Evolutionary conservation across 306 rosid genomes (phyloP).

Genomic region (Malus asiatica): DNA sequence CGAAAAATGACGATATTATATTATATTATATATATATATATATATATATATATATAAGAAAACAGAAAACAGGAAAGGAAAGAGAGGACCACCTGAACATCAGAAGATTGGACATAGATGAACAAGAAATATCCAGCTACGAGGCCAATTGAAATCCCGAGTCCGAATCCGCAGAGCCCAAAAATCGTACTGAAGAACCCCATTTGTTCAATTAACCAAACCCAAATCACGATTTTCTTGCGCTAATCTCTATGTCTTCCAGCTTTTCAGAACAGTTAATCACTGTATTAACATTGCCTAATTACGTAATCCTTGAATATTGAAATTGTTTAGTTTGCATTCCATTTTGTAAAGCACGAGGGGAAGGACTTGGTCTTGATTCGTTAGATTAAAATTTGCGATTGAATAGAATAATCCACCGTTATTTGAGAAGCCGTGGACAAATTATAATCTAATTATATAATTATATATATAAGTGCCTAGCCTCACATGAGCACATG

Average conservation of each 20-base stretch:
- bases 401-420: no score
- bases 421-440: no score
- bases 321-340: no score
- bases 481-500: no score
- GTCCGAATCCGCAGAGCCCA: slow-evolving; percentile 75
- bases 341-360: no score
- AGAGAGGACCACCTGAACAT: slow-evolving; percentile 47
- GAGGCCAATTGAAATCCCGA: slow-evolving; percentile 71
- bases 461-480: no score
- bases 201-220: slow-evolving; percentile 29
- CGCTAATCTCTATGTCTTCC: slow-evolving; percentile 2
- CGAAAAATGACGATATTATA: neutral
- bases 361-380: no score
- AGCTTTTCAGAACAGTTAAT: neutral
- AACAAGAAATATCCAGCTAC: slow-evolving; percentile 75
- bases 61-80: neutral
- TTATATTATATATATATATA: no score
- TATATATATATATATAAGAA: neutral
- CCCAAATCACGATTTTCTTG: slow-evolving; percentile 25
- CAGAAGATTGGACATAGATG: slow-evolving; percentile 49
- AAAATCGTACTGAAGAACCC: slow-evolving; percentile 66
- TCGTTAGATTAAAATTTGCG: no score
- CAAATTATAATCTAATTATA: no score
- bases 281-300: neutral
- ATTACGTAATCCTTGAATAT: neutral